A percentile compares a stretch with the other conserved stretches of the same genome.
Evolutionary conservation across 345 rosid species (phyloP).

Genomic region (Salix brachista): DNA sequence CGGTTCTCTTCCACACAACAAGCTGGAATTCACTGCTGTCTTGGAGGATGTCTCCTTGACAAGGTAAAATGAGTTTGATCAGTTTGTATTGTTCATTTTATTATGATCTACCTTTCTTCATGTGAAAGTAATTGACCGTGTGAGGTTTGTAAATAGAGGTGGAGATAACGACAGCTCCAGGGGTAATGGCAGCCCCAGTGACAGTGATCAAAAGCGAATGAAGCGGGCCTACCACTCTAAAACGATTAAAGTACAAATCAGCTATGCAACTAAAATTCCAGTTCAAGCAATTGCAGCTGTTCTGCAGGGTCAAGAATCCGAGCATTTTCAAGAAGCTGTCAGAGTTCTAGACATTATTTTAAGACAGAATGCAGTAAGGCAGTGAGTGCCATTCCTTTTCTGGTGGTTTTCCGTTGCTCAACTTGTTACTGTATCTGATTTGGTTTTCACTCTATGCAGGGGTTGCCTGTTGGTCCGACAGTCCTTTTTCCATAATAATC

Average conservation of each 20-base stretch:
- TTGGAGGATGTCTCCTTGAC: constrained; percentile 16
- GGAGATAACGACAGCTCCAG: not conserved
- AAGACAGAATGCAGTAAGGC: constrained; percentile 23
- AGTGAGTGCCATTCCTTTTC: constrained; percentile 1
- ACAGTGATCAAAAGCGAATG: constrained; percentile 13
- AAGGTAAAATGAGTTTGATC: constrained; percentile 2
- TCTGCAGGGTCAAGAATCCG: constrained; percentile 15
- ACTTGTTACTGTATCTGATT: not conserved
- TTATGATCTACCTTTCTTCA: not conserved
- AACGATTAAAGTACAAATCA: constrained; percentile 19
- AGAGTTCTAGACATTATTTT: constrained; percentile 25
- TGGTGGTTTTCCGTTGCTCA: no score
- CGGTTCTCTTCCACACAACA: constrained; percentile 21
- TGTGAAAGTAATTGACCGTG: not conserved
- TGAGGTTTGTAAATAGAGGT: not conserved
- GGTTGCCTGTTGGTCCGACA: constrained; percentile 35
- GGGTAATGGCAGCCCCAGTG: constrained; percentile 8
- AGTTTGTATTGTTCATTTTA: no score
- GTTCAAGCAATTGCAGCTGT: constrained; percentile 22
- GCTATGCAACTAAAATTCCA: constrained; percentile 27
- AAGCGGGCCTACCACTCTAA: constrained; percentile 7
- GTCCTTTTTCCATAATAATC: constrained; percentile 27
- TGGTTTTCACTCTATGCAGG: constrained; percentile 2
- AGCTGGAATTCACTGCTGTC: constrained; percentile 22
- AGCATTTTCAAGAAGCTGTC: constrained; percentile 23